These are phyloP conservation scores for Mortierella sp. DNA, from an alignment of 371 early-diverging fungal genomes.

Conservation along the genomic window DNA sequence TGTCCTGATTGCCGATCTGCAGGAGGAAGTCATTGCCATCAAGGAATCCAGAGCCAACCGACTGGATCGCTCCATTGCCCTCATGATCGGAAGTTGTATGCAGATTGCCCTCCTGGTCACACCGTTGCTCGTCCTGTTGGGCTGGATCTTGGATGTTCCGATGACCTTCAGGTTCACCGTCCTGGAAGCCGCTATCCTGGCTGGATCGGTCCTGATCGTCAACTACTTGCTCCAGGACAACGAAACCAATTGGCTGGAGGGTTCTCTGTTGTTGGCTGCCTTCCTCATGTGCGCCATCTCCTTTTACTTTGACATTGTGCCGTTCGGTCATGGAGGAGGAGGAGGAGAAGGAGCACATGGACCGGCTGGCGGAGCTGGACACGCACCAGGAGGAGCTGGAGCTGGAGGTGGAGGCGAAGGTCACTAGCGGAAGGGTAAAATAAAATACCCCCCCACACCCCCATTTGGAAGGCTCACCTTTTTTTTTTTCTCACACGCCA, in stretches of 20 bases:
- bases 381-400: too few species aligned
- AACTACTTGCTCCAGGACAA: conserved; percentile 70
- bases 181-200: conserved; percentile 81
- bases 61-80: conserved; percentile 27
- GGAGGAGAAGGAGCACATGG: conserved; percentile 3
- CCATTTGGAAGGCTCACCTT: too few species aligned
- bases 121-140: conserved; percentile 84
- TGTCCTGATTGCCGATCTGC: conserved; percentile 60
- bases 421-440: too few species aligned
- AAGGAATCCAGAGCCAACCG: conserved; percentile 22
- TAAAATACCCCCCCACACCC: too few species aligned
- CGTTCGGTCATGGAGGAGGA: neutral
- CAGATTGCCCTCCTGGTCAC: conserved; percentile 89
- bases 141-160: conserved; percentile 81
- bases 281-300: conserved; percentile 38
- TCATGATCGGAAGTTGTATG: conserved; percentile 52
- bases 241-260: conserved; percentile 45
- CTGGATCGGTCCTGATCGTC: conserved; percentile 81
- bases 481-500: too few species aligned
- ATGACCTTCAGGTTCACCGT: conserved; percentile 82
- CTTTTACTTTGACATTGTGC: conserved; percentile 30
- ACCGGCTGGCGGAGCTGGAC: too few species aligned
- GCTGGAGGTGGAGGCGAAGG: too few species aligned
- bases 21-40: conserved; percentile 48
- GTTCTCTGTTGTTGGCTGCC: conserved; percentile 19